These are phyloP conservation scores for Aspergillus oerlinghausenensis DNA, from an alignment of 2,329 filamentous ascomycete species.

Conservation along the genomic window DNA sequence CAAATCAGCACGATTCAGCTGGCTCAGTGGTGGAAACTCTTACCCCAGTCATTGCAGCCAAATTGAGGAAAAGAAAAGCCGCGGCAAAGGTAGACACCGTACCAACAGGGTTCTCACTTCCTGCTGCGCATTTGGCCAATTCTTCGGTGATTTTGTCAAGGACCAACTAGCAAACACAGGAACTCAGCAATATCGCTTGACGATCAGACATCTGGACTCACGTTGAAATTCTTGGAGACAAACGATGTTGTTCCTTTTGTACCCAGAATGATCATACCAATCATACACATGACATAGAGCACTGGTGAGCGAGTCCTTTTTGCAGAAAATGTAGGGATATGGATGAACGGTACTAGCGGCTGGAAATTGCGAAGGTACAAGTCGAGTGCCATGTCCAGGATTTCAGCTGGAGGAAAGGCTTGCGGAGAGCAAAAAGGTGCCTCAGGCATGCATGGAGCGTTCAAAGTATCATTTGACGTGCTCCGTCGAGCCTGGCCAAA, in stretches of 20 bases:
- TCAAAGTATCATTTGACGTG: slow-evolving; percentile 11
- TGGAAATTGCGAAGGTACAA: slow-evolving; percentile 53
- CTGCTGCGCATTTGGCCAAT: slow-evolving; percentile 39
- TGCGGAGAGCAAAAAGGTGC: slow-evolving; percentile 23
- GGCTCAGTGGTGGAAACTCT: not conserved
- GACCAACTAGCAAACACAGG: slow-evolving; percentile 16
- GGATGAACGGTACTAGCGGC: slow-evolving; percentile 50
- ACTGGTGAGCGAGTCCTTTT: slow-evolving; percentile 45
- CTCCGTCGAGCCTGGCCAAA: slow-evolving; percentile 28
- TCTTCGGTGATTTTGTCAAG: slow-evolving; percentile 41
- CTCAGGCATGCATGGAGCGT: slow-evolving; percentile 18
- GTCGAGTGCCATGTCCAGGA: slow-evolving; percentile 51
- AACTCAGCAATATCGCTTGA: slow-evolving; percentile 7
- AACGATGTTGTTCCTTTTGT: slow-evolving; percentile 50
- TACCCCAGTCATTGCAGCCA: slow-evolving; percentile 47
- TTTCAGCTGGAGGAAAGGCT: slow-evolving; percentile 48
- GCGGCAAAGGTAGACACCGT: slow-evolving; percentile 47
- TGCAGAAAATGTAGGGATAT: slow-evolving; percentile 50
- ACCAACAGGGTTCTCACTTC: slow-evolving; percentile 35
- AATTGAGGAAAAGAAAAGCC: slow-evolving; percentile 45
- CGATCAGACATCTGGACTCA: slow-evolving; percentile 7
- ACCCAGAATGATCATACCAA: slow-evolving; percentile 49
- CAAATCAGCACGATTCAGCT: slow-evolving; percentile 1
- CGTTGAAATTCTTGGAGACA: slow-evolving; percentile 45
- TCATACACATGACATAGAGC: slow-evolving; percentile 50